phyloP scores from a whole-genome alignment of 2,329 filamentous ascomycete species.

The Epichloe sibirici region DNA sequence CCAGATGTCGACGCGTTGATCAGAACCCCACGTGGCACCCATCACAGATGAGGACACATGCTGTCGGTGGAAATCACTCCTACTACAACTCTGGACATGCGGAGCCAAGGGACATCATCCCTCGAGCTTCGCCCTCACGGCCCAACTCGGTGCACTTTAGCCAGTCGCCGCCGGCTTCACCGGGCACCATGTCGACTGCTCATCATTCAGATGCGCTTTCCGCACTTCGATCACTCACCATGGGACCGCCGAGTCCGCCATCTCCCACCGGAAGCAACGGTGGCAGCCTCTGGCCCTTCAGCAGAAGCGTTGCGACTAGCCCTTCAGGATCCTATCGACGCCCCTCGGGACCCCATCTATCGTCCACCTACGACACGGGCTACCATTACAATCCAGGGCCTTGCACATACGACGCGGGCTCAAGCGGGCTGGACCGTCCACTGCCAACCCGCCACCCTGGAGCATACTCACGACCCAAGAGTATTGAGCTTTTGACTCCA shows the following conservation, averaged over 20 bases:
- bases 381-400: slow-evolving; percentile 22
- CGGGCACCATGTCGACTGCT: slow-evolving; percentile 19
- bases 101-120: slow-evolving; percentile 50
- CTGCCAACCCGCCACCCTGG: slow-evolving; percentile 43
- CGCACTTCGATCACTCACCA: slow-evolving; percentile 41
- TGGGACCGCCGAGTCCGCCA: slow-evolving; percentile 42
- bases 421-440: slow-evolving; percentile 37
- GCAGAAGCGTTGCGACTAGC: slow-evolving; percentile 37
- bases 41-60: slow-evolving; percentile 4
- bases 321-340: slow-evolving; percentile 39
- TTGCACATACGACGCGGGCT: slow-evolving; percentile 25
- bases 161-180: slow-evolving; percentile 38
- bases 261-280: slow-evolving; percentile 34
- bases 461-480: slow-evolving; percentile 45
- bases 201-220: slow-evolving; percentile 35
- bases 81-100: slow-evolving; percentile 32
- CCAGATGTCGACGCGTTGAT: slow-evolving; percentile 42
- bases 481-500: slow-evolving; percentile 52
- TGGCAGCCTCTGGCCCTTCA: slow-evolving; percentile 41
- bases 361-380: slow-evolving; percentile 40
- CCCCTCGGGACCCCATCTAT: slow-evolving; percentile 27
- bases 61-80: slow-evolving; percentile 23
- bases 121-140: slow-evolving; percentile 49
- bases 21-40: slow-evolving; percentile 26
- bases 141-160: slow-evolving; percentile 42